These are phyloP conservation scores for Apophysomyces sp. DNA, from an alignment of 371 early-diverging fungal species.

Conservation along the genomic window DNA sequence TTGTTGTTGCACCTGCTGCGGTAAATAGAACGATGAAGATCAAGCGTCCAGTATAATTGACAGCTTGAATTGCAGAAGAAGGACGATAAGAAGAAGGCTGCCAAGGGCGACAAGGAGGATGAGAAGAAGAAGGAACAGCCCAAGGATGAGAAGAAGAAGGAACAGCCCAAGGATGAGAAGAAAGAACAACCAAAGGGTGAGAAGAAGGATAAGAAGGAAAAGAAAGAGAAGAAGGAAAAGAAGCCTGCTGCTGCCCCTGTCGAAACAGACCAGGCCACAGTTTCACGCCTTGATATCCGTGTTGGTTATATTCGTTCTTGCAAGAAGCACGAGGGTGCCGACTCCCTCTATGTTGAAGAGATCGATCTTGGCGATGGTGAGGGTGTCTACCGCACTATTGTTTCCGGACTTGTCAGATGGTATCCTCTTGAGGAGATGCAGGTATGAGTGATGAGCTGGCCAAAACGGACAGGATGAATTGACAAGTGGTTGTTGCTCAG, in stretches of 20 bases:
- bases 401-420: conserved; percentile 92
- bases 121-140: conserved; percentile 18
- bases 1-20: conserved; percentile 31
- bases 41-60: neutral
- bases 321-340: conserved; percentile 91
- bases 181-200: conserved; percentile 55
- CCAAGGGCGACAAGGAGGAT: conserved; percentile 23
- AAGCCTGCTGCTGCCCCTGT: conserved; percentile 42
- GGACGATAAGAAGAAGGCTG: conserved; percentile 33
- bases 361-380: conserved; percentile 87
- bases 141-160: conserved; percentile 20
- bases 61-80: conserved; percentile 18
- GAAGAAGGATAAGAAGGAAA: conserved; percentile 63
- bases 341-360: conserved; percentile 92
- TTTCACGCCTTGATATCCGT: conserved; percentile 89
- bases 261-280: conserved; percentile 58
- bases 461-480: neutral
- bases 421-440: conserved; percentile 88
- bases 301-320: conserved; percentile 87
- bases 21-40: conserved; percentile 21
- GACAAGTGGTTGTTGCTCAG: too few relatives aligned
- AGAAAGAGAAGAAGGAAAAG: conserved; percentile 43
- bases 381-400: conserved; percentile 82
- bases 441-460: conserved; percentile 13
- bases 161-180: conserved; percentile 29